Evolutionary conservation across 441 rosid species (phyloP), one percentile per base, ranked within the genome.

Genomic region (Theobroma grandiflorum): DNA sequence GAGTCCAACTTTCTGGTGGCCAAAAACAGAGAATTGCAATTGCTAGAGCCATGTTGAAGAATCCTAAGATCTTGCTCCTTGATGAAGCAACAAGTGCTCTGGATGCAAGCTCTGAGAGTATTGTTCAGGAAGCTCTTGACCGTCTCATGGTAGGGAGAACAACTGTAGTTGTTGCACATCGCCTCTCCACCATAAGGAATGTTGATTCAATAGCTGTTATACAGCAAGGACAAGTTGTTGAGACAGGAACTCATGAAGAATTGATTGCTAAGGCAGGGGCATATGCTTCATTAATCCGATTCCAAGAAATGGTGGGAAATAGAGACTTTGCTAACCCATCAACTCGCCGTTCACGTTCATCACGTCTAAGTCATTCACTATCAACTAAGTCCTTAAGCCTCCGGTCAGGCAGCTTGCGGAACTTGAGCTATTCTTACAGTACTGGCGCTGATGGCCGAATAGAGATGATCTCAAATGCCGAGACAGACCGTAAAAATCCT

Each of bases 11-110:
- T 22, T 96, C 99, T 3, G 99, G 99, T 81, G 99, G 99, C 43
- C 98, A 96, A 84, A 96, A 95, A 76, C 99, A 96, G 86, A 91
- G 99, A 82, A 96, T 96, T 2, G 99, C 99, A 45, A 96, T 96
- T 22, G 98, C 98, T n/a, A 88, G 99, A 80, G 99, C 99, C 3
- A 95, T 96, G 98, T 72, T 96, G 82, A 96, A 96, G 89, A 85
- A 96, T 77, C 99, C 99, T 0, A 96, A 92, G 89, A 91, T 96
- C 85, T 92, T 96, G 52, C 96, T 96, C 71, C 94, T 96, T 4
- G 99, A 96, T 83, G 99, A 96, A 88, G 99, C 99, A 75, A 96
- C 99, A 15, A 96, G 99, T 42, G 99, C 99, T 5, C 99, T 96
- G 55, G 99, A 96, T 80, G 98, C 99, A 42, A 82, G 99, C 82